Evolutionary conservation across 345 rosid genomes (phyloP).

Genomic region (Salix purpurea): DNA sequence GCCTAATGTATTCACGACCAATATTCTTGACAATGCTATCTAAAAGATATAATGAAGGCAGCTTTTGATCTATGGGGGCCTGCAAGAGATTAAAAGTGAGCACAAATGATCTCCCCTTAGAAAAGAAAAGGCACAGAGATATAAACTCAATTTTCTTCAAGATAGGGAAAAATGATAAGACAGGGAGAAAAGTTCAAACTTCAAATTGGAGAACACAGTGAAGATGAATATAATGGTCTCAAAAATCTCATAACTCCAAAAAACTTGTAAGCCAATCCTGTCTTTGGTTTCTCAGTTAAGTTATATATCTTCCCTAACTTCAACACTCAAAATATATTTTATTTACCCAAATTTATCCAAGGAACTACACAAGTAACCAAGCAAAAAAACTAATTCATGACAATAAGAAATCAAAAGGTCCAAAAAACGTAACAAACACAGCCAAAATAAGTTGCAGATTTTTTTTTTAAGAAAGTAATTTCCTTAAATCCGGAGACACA

Average conservation of each 20-base stretch:
- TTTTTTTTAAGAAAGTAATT: background rate
- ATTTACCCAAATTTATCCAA: background rate
- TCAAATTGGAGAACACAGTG: background rate
- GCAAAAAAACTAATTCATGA: background rate
- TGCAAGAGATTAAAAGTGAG: constrained; percentile 20
- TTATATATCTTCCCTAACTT: background rate
- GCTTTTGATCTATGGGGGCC: constrained; percentile 87
- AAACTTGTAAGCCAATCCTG: background rate
- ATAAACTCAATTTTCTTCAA: background rate
- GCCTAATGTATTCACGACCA: constrained; percentile 68
- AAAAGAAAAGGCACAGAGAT: background rate
- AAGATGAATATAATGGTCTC: background rate
- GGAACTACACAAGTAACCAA: background rate
- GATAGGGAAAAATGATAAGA: background rate
- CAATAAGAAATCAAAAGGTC: background rate
- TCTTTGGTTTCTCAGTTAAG: background rate
- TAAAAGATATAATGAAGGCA: constrained; percentile 89
- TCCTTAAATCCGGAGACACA: background rate
- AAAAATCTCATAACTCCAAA: background rate
- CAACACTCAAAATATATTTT: background rate
- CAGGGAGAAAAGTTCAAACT: background rate
- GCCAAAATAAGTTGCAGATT: background rate
- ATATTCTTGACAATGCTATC: constrained; percentile 97
- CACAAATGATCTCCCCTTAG: background rate
- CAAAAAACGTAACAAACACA: background rate